A percentile compares a stretch with the other conserved stretches of the same genome.
Evolutionary conservation across 768 basidiomycete genomes (phyloP).

Genomic region (Aureoboletus auriporus): DNA sequence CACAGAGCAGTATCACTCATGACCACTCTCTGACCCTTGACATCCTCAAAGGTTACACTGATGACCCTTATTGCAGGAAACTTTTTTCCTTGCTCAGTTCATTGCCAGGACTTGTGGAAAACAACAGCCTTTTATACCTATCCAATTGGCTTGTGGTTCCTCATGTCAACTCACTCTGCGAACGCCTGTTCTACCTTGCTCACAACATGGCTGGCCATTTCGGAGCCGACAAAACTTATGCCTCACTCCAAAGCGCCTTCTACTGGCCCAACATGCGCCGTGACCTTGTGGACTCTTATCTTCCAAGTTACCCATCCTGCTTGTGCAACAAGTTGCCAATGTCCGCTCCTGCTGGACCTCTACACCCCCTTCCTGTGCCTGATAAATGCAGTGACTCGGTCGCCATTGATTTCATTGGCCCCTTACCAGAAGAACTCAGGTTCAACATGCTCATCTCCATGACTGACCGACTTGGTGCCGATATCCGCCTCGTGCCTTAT

Average conservation of each 20-base stretch:
- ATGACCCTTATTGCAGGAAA: constrained; percentile 8
- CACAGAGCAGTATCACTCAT: too few relatives aligned
- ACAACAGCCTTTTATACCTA: constrained; percentile 5
- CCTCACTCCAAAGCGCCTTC: constrained; percentile 9
- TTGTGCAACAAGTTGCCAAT: constrained; percentile 32
- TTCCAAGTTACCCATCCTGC: constrained; percentile 24
- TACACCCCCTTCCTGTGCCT: constrained; percentile 14
- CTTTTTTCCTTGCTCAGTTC: not conserved
- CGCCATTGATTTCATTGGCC: constrained; percentile 35
- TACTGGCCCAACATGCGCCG: constrained; percentile 17
- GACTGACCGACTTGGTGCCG: not conserved
- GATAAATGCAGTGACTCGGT: constrained; percentile 15
- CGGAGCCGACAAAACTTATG: constrained; percentile 25
- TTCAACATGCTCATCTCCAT: constrained; percentile 17
- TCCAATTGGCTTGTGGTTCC: constrained; percentile 11
- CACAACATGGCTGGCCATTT: constrained; percentile 34
- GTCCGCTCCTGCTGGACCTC: constrained; percentile 20
- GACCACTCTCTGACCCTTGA: not conserved
- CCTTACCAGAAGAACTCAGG: constrained; percentile 28
- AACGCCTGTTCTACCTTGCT: constrained; percentile 23
- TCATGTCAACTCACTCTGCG: not conserved
- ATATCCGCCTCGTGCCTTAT: constrained; percentile 3
- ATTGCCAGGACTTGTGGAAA: not conserved
- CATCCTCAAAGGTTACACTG: constrained; percentile 2
- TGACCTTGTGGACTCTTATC: not conserved